Evolutionary conservation across 2,329 filamentous ascomycete genomes (phyloP), one percentile per base, ranked within the genome.

Genomic region (Myriangium duriaei): DNA sequence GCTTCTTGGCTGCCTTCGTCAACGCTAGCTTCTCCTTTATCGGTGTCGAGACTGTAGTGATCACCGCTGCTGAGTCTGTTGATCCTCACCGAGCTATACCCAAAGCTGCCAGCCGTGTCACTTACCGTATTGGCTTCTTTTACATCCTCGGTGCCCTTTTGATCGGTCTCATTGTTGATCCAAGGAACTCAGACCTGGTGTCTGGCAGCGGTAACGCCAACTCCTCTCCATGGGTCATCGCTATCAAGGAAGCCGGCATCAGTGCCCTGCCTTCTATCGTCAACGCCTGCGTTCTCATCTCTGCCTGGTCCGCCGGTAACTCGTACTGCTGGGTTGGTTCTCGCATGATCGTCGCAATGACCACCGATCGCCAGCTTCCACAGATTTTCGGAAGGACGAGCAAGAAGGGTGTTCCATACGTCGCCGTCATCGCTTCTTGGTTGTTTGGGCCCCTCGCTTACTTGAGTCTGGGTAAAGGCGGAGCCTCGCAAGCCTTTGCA

Each of bases 231-330:
- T 83, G 78, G 49, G 80, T 87, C 42, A 81, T 86, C 45, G 81
- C 80, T 12, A 75, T 79, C 26, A 66, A 70, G 9, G 69, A 73
- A 18, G 81, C 80, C 2, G 74, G 77, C 1, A 76, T 86, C 41
- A 66, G 64, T 4, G 76, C 69, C 5, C 69, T 86, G 4, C 77
- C 79, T 0, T 75, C 74, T 4, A 71, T 87, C 39, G 75, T 88
- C 58, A 88, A 88, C 54, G 81, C 79, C 21, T 66, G 86, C 24
- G 77, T 88, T 46, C 67, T 86, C 46, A 79, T 77, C 0, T 79
- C 76, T 0, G 79, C 77, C 0, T 79, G 74, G 62, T 82, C 78
- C 0, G 68, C 79, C 0, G 74, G 71, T 0, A 85, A 84, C 48
- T 61, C 60, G 1, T 61, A 61, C 48, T 61, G 57, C 49, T 63